phyloP scores from a whole-genome alignment of 371 early-diverging fungal genomes.

The Saksenaea vasiformis region DNA sequence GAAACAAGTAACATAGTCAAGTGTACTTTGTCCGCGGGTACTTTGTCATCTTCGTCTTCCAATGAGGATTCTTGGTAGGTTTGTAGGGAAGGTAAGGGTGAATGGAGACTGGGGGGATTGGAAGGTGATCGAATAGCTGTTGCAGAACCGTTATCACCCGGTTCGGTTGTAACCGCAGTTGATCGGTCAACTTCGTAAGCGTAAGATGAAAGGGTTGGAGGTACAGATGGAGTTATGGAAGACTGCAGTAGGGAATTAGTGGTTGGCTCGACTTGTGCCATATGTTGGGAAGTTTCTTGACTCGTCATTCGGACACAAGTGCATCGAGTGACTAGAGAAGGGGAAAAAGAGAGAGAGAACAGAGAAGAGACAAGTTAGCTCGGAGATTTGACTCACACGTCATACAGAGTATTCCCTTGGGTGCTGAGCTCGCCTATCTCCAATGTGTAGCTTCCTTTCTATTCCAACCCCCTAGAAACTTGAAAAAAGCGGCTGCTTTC shows the following conservation, averaged over 20 bases:
- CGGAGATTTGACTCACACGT: background rate
- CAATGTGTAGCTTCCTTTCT: no score
- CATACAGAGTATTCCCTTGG: no score
- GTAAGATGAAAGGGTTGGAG: constrained; percentile 9
- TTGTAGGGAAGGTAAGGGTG: constrained; percentile 9
- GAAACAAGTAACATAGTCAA: constrained; percentile 33
- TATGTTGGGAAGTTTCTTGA: background rate
- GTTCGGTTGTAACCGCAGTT: constrained; percentile 6
- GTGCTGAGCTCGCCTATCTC: no score
- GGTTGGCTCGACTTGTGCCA: constrained; percentile 4
- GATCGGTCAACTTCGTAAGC: constrained; percentile 9
- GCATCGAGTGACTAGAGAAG: background rate
- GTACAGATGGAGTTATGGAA: constrained; percentile 7
- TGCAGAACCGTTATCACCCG: constrained; percentile 8
- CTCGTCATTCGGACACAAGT: constrained; percentile 5
- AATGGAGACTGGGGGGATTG: constrained; percentile 10
- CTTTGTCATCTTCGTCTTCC: constrained; percentile 12
- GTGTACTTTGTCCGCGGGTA: constrained; percentile 21
- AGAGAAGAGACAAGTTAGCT: background rate
- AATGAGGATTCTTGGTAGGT: constrained; percentile 6
- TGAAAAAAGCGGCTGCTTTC: no score
- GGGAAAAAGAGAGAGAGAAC: background rate
- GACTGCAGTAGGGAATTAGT: constrained; percentile 1
- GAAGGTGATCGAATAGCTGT: constrained; percentile 13
- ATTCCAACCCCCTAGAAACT: no score